Evolutionary conservation across 768 basidiomycete genomes (phyloP), one percentile per base, ranked within the genome.

Genomic region (Boletus pseudo-olivaceus): DNA sequence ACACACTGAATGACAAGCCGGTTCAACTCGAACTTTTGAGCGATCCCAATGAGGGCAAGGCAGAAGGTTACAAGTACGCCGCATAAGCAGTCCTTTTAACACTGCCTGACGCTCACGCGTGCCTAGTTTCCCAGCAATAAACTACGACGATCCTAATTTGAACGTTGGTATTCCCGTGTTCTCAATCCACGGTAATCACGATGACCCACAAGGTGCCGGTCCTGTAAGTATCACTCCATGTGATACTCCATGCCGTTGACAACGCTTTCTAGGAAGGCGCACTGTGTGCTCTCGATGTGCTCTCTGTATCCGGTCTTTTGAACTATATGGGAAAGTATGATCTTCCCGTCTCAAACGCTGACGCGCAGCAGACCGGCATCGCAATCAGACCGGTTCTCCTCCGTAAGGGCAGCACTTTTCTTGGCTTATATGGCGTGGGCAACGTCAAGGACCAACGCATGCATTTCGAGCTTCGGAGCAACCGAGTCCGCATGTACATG

Each of bases 311-410:
- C 0, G 97, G 97, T 5, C 81, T 98, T 14, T 71, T 99, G 61
- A 99, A 98, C 70, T 98, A 99, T 71, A 98, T 99, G 80, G 97
- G 97, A 30, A 97, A 98, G 69, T 80, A 95, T 51, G 95, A 98
- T 65, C 78, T 99, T 1, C 87, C 91, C 1, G 65, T 85, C 20
- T 81, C 83, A 38, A 89, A 92, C 53, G 78, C 79, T 23, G 83
- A 69, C 11, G 82, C 87, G 0, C 72, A 80, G 17, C 79, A 77
- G 32, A 79, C 78, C 15, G 96, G 95, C 4, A 92, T 98, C 54
- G 84, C 86, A 20, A 84, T 98, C 57, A 81, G 85, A 49, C 97
- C 96, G 0, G 84, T 98, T n/a, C 82, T 98, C 11, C 80, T 98
- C 10, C 82, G 85, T 38, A 97, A 96, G 69, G 97, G 97, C 17